These are phyloP conservation scores for Chlamydomonas sp. DNA, from an alignment of 139 green algal genomes.

Conservation along the genomic window DNA sequence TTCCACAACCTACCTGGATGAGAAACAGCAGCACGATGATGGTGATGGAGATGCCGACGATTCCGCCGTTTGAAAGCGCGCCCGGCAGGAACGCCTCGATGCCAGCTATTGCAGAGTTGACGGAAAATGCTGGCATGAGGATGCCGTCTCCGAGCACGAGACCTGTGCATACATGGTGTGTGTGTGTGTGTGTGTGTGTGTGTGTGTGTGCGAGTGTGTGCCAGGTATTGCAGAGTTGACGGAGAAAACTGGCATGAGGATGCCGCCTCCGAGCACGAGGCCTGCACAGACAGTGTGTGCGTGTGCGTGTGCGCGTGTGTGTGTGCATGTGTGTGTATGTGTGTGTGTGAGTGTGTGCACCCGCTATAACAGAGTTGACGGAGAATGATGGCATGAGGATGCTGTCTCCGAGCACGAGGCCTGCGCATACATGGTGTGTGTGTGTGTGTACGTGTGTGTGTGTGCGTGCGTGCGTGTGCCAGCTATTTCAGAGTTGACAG, in stretches of 20 bases:
- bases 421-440: no score
- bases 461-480: not conserved
- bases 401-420: no score
- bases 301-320: no score
- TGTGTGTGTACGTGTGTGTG: no score
- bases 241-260: not conserved
- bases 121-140: not conserved
- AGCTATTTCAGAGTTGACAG: conserved; percentile 12
- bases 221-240: conserved; percentile 16
- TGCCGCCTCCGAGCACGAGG: no score
- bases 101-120: conserved; percentile 15
- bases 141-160: no score
- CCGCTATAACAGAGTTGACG: conserved; percentile 10
- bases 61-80: not conserved
- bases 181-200: no score
- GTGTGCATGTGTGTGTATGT: not conserved
- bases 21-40: conserved; percentile 10
- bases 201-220: no score
- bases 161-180: no score
- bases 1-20: no score
- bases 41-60: conserved; percentile 10
- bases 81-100: conserved; percentile 9
- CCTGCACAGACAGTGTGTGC: no score
- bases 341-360: no score
- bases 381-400: not conserved